Evolutionary conservation across 2,329 filamentous ascomycete species (phyloP).

Genomic region (Epichloe brachyelytri): DNA sequence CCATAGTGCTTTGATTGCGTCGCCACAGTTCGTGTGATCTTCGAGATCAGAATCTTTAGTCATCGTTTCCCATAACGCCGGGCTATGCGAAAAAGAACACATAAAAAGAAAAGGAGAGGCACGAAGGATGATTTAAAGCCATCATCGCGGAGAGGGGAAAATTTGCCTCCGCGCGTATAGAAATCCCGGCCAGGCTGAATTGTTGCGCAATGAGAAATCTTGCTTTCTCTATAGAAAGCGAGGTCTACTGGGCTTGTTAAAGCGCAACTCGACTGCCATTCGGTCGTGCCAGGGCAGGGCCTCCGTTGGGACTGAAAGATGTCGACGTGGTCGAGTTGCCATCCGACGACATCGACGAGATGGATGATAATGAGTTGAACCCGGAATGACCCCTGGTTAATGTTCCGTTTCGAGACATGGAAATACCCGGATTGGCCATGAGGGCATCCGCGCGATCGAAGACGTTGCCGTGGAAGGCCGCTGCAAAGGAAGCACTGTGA

Average conservation of each 20-base stretch:
- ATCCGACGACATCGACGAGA: constrained; percentile 29
- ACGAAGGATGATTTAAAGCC: not conserved
- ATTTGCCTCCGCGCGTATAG: not conserved
- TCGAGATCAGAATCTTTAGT: constrained; percentile 4
- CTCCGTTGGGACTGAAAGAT: constrained; percentile 19
- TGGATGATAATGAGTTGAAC: constrained; percentile 26
- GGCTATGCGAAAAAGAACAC: constrained; percentile 4
- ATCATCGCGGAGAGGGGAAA: not conserved
- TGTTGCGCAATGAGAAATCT: not conserved
- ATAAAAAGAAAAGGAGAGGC: not conserved
- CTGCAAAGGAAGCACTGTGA: constrained; percentile 41
- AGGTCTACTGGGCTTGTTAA: constrained; percentile 9
- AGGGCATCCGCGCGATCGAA: constrained; percentile 47
- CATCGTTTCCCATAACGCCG: constrained; percentile 4
- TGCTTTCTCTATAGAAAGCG: not conserved
- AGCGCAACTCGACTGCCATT: constrained; percentile 27
- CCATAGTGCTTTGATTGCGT: constrained; percentile 1
- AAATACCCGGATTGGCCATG: constrained; percentile 43
- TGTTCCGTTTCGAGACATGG: constrained; percentile 39
- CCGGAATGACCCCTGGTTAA: constrained; percentile 29
- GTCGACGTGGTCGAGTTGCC: constrained; percentile 21
- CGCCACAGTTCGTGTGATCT: constrained; percentile 4
- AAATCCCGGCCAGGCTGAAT: not conserved
- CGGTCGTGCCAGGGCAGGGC: constrained; percentile 19
- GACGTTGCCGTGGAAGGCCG: constrained; percentile 43